Percentiles rank a stretch among this genome's conserved stretches.
Evolutionary conservation across 176 grass and related monocot species (phyloP).

Genomic region (Ananas comosus): DNA sequence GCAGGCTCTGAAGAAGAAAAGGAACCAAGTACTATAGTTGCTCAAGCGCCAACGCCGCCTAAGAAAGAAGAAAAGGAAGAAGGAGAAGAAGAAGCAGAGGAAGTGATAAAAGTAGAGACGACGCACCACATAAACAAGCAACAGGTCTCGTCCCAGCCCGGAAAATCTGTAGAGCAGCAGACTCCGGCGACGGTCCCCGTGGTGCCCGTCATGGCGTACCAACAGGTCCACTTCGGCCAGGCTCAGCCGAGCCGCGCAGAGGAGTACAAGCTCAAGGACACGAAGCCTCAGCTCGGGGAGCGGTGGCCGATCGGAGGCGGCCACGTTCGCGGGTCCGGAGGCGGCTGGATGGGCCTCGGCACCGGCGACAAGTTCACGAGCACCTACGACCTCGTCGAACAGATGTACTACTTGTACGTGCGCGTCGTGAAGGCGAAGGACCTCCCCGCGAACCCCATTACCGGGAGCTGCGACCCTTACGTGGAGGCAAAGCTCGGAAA

Average conservation of each 20-base stretch:
- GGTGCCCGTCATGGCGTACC: constrained; percentile 40
- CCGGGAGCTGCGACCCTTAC: constrained; percentile 40
- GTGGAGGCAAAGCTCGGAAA: constrained; percentile 63
- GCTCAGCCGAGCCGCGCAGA: constrained; percentile 31
- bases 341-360: not conserved
- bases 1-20: not conserved
- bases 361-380: constrained; percentile 43
- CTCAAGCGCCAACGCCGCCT: not conserved
- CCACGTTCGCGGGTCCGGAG: not conserved
- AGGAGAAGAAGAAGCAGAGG: constrained; percentile 9
- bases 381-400: constrained; percentile 72
- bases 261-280: constrained; percentile 41
- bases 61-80: constrained; percentile 8
- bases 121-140: constrained; percentile 23
- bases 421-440: constrained; percentile 63
- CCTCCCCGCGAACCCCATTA: constrained; percentile 23
- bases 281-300: constrained; percentile 25
- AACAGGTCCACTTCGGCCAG: constrained; percentile 44
- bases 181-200: constrained; percentile 1
- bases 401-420: constrained; percentile 70
- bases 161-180: constrained; percentile 21
- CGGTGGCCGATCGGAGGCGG: constrained; percentile 26
- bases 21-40: not conserved
- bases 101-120: constrained; percentile 21
- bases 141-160: constrained; percentile 9